Percentiles rank a stretch among this genome's conserved stretches.
Evolutionary conservation across 371 early-diverging fungal genomes (phyloP).

Genomic region (Conidiobolus incongruus): DNA sequence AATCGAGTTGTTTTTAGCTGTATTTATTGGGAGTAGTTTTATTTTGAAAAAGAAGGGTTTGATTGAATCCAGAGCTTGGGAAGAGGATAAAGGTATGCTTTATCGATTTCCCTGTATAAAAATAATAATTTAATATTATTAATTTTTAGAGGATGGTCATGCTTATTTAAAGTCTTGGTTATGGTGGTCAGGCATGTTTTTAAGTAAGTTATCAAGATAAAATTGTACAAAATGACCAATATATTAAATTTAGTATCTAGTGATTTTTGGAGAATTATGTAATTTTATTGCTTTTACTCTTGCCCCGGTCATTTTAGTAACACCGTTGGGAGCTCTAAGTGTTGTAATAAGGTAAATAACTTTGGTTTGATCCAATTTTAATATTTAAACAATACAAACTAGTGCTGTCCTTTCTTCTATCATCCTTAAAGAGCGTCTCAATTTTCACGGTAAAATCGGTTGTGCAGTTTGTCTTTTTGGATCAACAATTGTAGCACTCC

Average conservation of each 20-base stretch:
- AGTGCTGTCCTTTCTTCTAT: constrained; percentile 46
- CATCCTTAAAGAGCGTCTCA: constrained; percentile 60
- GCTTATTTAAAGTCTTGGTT: constrained; percentile 54
- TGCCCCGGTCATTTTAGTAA: constrained; percentile 81
- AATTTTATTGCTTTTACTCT: constrained; percentile 86
- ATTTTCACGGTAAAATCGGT: constrained; percentile 60
- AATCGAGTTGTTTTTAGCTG: constrained; percentile 34
- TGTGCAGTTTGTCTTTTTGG: constrained; percentile 76
- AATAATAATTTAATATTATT: no score
- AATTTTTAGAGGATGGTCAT: no score
- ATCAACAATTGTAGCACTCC: constrained; percentile 63
- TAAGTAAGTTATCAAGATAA: constrained; percentile 23
- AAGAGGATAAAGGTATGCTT: no score
- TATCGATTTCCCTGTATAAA: no score
- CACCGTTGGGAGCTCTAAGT: constrained; percentile 71
- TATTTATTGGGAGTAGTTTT: constrained; percentile 76
- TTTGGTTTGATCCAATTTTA: not conserved
- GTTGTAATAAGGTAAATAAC: constrained; percentile 49
- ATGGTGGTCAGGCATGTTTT: constrained; percentile 85
- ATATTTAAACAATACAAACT: not conserved
- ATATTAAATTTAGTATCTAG: constrained; percentile 10
- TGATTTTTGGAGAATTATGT: constrained; percentile 73
- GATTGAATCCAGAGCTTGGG: constrained; percentile 36
- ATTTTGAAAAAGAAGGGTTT: constrained; percentile 89
- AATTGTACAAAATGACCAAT: not conserved